Percentiles rank a stretch among this genome's conserved stretches.
phyloP scores from a whole-genome alignment of 768 basidiomycete genomes.

The Tricholoma furcatifolium region DNA sequence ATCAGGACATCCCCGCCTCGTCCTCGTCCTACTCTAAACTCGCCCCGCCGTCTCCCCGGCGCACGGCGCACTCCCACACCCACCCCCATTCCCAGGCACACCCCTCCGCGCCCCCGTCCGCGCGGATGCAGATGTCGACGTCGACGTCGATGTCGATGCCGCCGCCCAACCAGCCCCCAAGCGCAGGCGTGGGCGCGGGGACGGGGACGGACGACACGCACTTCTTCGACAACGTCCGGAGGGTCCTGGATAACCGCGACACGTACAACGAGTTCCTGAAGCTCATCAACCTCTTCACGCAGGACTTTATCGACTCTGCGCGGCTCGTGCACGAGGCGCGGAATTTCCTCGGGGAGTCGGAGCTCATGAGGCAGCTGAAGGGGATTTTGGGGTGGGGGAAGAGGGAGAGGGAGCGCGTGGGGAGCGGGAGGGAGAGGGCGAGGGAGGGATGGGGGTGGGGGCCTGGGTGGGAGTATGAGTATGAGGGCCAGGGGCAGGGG shows the following conservation, averaged over 20 bases:
- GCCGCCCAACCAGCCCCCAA: slow-evolving; percentile 18
- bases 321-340: slow-evolving; percentile 79
- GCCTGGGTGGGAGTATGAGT: too few relatives aligned
- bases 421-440: slow-evolving; percentile 74
- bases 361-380: slow-evolving; percentile 79
- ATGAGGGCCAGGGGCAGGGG: too few relatives aligned
- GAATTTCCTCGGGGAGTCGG: slow-evolving; percentile 74
- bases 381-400: slow-evolving; percentile 85
- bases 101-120: too few relatives aligned
- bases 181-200: too few relatives aligned
- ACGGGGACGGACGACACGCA: slow-evolving; percentile 66
- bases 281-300: slow-evolving; percentile 90
- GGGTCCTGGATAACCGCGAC: slow-evolving; percentile 67
- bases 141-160: too few relatives aligned
- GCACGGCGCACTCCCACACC: slow-evolving; percentile 9
- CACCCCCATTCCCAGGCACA: too few relatives aligned
- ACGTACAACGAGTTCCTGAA: slow-evolving; percentile 95
- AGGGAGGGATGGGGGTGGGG: too few relatives aligned
- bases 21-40: slow-evolving; percentile 38
- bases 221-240: slow-evolving; percentile 92
- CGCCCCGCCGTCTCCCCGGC: slow-evolving; percentile 31
- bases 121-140: too few relatives aligned
- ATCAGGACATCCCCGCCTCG: slow-evolving; percentile 38
- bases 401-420: slow-evolving; percentile 57
- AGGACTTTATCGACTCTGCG: slow-evolving; percentile 87